Evolutionary conservation across 139 green algal genomes (phyloP), one percentile per base, ranked within the genome.

Genomic region (Chlamydomonas urium): DNA sequence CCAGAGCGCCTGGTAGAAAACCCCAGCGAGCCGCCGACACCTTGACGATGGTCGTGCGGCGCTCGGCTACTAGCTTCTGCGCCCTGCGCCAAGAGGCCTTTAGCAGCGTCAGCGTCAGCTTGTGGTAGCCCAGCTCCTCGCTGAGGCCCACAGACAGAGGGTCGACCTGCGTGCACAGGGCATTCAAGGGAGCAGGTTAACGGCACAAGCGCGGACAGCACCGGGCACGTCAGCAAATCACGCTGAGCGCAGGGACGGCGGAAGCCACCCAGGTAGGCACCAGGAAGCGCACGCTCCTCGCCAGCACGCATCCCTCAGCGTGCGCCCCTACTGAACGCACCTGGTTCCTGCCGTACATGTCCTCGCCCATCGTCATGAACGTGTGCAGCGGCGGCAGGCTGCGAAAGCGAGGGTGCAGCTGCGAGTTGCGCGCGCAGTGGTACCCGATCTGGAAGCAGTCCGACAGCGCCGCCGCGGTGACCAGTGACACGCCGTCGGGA

Each of bases 361-460:
- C 74, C 29, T 80, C 59, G 0, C 82, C 82, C 66, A 87, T 14
- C 36, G 37, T 70, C 37, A 85, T 79, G 71, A 73, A 80, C 8
- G 75, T 83, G 47, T 83, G 78, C 35, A 87, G 66, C 3, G 81
- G 77, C 24, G 81, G 78, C 69, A 87, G 38, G 33, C 34, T 48
- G 47, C 61, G 72, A 75, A 82, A 87, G 35, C 74, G 65, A 10
- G 75, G 75, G 74, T 81, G 74, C 65, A 77, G 8, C 19, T 65
- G 42, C 59, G 60, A 79, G 74, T 88, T 82, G 31, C 79, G 71
- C 45, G 83, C 83, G 47, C 79, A 85, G 59, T 85, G 81, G 79
- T 88, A 88, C 8, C 56, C 59, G 0, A 88, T 73, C 48, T 85
- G 65, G 56, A 88, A 88, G 74, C 72, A 79, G 74, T 88, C 83